These are phyloP conservation scores for Chaetothyriales sp. DNA, from an alignment of 2,329 filamentous ascomycete species.

Conservation along the genomic window DNA sequence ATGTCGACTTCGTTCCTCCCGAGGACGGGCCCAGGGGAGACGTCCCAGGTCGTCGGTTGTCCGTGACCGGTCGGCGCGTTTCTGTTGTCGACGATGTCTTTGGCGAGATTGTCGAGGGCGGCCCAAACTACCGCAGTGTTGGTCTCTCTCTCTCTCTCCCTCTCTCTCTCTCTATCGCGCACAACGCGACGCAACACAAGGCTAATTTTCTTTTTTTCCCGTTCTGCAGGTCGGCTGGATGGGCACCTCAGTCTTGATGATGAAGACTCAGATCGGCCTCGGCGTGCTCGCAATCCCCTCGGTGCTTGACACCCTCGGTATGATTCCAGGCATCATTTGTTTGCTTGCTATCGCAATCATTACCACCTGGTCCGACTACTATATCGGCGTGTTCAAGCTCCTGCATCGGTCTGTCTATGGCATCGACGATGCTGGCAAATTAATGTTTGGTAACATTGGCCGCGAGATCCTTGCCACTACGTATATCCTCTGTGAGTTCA, in stretches of 20 bases:
- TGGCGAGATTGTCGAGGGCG: slow-evolving; percentile 22
- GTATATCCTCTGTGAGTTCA: slow-evolving; percentile 39
- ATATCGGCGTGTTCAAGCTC: slow-evolving; percentile 22
- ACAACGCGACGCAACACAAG: neutral
- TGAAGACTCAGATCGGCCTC: slow-evolving; percentile 34
- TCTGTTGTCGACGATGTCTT: slow-evolving; percentile 22
- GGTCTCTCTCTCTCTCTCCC: neutral
- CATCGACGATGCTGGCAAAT: slow-evolving; percentile 35
- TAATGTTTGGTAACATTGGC: slow-evolving; percentile 44
- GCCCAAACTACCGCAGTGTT: slow-evolving; percentile 22
- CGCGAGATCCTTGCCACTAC: slow-evolving; percentile 37
- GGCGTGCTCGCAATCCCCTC: slow-evolving; percentile 36
- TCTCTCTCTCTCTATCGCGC: neutral
- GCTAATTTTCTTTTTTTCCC: slow-evolving; percentile 3
- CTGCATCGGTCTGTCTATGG: slow-evolving; percentile 35
- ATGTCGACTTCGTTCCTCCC: neutral
- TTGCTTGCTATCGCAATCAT: slow-evolving; percentile 34
- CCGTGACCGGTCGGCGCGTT: slow-evolving; percentile 1
- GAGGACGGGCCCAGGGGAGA: neutral
- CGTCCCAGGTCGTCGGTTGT: neutral
- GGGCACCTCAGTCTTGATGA: slow-evolving; percentile 34
- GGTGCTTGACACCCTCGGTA: slow-evolving; percentile 33
- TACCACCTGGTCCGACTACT: slow-evolving; percentile 27
- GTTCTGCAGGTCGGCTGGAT: slow-evolving; percentile 32
- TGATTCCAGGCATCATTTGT: slow-evolving; percentile 33